Conservation (phyloP, 805 yeast species). For the Komagataella pseudopastoris region DNA sequence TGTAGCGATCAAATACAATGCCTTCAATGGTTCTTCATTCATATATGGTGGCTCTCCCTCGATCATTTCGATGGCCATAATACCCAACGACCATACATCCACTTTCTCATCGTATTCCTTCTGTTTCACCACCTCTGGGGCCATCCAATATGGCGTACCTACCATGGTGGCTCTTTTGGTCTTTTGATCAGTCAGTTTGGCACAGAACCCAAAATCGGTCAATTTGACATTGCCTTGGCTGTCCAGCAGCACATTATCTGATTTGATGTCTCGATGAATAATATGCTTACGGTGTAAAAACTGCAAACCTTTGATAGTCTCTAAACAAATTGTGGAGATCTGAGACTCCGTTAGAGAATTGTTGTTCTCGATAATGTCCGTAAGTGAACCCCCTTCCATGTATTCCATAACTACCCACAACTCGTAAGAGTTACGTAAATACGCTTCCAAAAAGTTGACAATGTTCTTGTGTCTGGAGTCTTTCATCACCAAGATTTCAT, state of each 20-base stretch:
- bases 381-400: constrained; percentile 96
- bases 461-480: constrained; percentile 83
- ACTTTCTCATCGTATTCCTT: constrained; percentile 74
- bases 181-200: constrained; percentile 61
- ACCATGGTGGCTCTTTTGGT: constrained; percentile 76
- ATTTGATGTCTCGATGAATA: constrained; percentile 91
- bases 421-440: constrained; percentile 50
- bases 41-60: constrained; percentile 79
- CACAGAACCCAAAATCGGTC: constrained; percentile 74
- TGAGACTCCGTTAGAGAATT: constrained; percentile 84
- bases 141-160: constrained; percentile 88
- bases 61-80: constrained; percentile 80
- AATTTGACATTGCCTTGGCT: constrained; percentile 81
- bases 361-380: constrained; percentile 87
- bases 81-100: constrained; percentile 75
- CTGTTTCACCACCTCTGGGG: constrained; percentile 73
- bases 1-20: constrained; percentile 63
- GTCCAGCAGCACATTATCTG: constrained; percentile 80
- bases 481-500: constrained; percentile 93
- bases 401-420: constrained; percentile 98
- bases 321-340: constrained; percentile 90
- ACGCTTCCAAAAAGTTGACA: constrained; percentile 87
- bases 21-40: constrained; percentile 69
- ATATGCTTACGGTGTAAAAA: constrained; percentile 88
- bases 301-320: constrained; percentile 73